Percentiles rank a stretch among this genome's conserved stretches.
These are phyloP conservation scores for Phialophora verrucosa DNA, from an alignment of 2,329 filamentous ascomycete species.

Conservation along the genomic window DNA sequence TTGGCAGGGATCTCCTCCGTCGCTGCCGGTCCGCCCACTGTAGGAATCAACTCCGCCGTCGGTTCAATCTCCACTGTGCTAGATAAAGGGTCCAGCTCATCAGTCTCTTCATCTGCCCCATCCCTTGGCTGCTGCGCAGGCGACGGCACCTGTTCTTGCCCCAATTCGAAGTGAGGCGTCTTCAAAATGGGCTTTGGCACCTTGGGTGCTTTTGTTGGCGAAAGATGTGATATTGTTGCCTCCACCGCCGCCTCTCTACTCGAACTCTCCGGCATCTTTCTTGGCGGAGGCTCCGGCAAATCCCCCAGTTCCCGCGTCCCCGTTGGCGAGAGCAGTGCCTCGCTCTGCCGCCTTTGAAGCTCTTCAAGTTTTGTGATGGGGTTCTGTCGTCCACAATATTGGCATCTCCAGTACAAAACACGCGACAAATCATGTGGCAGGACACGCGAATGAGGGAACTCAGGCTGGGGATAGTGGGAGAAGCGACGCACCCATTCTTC, in stretches of 20 bases:
- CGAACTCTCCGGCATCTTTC: conserved; percentile 40
- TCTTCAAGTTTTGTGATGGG: conserved; percentile 72
- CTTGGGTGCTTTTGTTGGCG: conserved; percentile 29
- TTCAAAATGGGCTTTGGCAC: conserved; percentile 39
- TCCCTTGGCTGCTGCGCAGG: neutral
- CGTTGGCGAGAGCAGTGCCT: conserved; percentile 56
- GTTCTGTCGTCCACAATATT: conserved; percentile 63
- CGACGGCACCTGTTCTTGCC: conserved; percentile 16
- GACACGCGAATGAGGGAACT: conserved; percentile 34
- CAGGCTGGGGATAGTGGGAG: conserved; percentile 42
- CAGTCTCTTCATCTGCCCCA: neutral
- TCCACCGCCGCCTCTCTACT: conserved; percentile 34
- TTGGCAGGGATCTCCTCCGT: neutral
- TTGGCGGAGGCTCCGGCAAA: conserved; percentile 35
- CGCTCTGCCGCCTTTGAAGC: conserved; percentile 69
- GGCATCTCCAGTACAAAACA: conserved; percentile 43
- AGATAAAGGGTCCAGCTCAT: neutral
- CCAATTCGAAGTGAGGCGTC: conserved; percentile 37
- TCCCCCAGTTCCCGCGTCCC: conserved; percentile 27
- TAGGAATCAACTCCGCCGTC: conserved; percentile 3
- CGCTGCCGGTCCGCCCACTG: neutral
- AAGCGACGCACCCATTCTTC: conserved; percentile 86
- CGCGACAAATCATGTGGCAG: conserved; percentile 33
- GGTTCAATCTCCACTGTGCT: neutral
- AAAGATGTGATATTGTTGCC: conserved; percentile 28